These are phyloP conservation scores for Rubia tinctorum DNA, from an alignment of 305 asterid genomes.

Conservation along the genomic window DNA sequence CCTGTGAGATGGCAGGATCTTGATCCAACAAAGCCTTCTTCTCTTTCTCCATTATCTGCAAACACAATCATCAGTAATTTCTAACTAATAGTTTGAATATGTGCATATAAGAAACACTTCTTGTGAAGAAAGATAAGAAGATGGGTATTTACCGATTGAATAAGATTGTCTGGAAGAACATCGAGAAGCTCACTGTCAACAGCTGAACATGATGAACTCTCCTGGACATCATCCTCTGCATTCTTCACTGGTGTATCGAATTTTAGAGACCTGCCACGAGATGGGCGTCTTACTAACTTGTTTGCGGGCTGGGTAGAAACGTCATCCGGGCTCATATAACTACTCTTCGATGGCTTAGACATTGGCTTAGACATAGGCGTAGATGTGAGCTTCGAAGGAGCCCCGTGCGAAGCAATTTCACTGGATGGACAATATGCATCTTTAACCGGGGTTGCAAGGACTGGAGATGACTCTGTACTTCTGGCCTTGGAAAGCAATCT, in stretches of 20 bases:
- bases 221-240: slow-evolving; percentile 27
- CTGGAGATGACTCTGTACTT: slow-evolving; percentile 18
- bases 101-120: not conserved
- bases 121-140: not conserved
- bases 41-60: slow-evolving; percentile 79
- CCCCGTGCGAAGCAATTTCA: slow-evolving; percentile 24
- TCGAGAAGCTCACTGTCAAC: slow-evolving; percentile 38
- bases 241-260: slow-evolving; percentile 75
- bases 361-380: slow-evolving; percentile 47
- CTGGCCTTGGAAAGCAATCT: slow-evolving; percentile 13
- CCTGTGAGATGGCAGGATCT: slow-evolving; percentile 85
- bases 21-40: slow-evolving; percentile 39
- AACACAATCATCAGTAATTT: not conserved
- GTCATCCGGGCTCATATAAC: slow-evolving; percentile 64
- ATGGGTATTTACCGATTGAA: slow-evolving; percentile 56
- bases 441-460: slow-evolving; percentile 60
- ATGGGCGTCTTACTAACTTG: slow-evolving; percentile 61
- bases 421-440: slow-evolving; percentile 18
- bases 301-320: slow-evolving; percentile 36
- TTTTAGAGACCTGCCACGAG: slow-evolving; percentile 58
- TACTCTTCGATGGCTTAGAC: slow-evolving; percentile 54
- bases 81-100: not conserved
- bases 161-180: slow-evolving; percentile 56
- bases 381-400: slow-evolving; percentile 44
- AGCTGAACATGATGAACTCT: slow-evolving; percentile 17